phyloP scores from a whole-genome alignment of 192 early-diverging fungal species.

The Mortierella hygrophila region DNA sequence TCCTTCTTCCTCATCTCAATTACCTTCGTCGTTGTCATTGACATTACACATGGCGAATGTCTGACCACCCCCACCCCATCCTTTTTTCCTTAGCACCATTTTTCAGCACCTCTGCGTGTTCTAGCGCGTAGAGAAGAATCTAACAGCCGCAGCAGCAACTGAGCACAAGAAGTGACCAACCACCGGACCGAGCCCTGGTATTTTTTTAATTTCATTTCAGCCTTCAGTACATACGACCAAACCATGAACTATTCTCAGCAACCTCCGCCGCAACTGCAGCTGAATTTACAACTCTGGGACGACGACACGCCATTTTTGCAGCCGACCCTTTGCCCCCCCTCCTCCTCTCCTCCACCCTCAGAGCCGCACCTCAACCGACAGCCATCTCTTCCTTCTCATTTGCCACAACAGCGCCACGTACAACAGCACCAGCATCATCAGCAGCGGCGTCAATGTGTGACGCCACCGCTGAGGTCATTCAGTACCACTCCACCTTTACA shows the following conservation, averaged over 20 bases:
- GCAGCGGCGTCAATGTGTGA: background rate
- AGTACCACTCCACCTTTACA: background rate
- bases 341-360: background rate
- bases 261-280: slow-evolving; percentile 6
- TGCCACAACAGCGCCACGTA: background rate
- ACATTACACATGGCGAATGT: too few species aligned
- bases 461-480: background rate
- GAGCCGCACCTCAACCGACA: background rate
- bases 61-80: background rate
- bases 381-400: background rate
- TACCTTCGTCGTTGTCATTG: too few species aligned
- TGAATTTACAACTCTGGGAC: background rate
- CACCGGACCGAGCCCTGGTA: background rate
- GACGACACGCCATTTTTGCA: background rate
- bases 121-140: background rate
- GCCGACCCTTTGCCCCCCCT: background rate
- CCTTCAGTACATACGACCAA: background rate
- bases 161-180: background rate
- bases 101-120: background rate
- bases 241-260: slow-evolving; percentile 10
- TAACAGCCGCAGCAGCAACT: background rate
- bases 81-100: background rate
- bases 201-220: background rate
- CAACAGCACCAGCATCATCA: background rate
- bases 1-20: too few species aligned